Conservation (phyloP, 108 stramenopile species). For the Skeletonema costatum region DNA sequence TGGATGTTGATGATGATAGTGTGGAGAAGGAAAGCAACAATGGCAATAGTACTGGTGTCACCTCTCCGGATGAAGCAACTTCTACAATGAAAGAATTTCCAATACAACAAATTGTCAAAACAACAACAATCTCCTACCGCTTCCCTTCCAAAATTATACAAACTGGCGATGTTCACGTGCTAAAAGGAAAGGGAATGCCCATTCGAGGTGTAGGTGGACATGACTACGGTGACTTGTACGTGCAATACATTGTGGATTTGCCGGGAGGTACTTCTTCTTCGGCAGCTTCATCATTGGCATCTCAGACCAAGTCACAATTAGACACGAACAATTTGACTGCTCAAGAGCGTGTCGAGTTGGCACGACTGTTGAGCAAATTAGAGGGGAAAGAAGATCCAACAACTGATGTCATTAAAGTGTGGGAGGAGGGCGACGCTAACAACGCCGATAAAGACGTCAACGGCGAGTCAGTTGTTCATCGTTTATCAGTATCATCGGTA, state of each 20-base stretch:
- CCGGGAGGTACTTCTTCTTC: constrained; percentile 26
- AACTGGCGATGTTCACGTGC: constrained; percentile 81
- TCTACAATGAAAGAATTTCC: neutral
- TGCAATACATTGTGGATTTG: constrained; percentile 79
- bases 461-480: neutral
- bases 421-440: neutral
- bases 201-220: constrained; percentile 21
- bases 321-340: constrained; percentile 29
- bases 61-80: constrained; percentile 13
- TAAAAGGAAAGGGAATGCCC: constrained; percentile 87
- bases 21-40: constrained; percentile 6
- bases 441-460: neutral
- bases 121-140: constrained; percentile 2
- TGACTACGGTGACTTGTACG: constrained; percentile 80
- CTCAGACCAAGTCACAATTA: neutral
- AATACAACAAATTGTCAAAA: neutral
- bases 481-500: neutral
- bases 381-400: constrained; percentile 43
- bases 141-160: constrained; percentile 44
- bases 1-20: neutral
- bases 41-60: neutral
- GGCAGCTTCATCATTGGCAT: neutral
- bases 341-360: constrained; percentile 58
- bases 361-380: constrained; percentile 57
- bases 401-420: neutral